phyloP scores from a whole-genome alignment of 192 early-diverging fungal genomes.

The Funneliformis mosseae region DNA sequence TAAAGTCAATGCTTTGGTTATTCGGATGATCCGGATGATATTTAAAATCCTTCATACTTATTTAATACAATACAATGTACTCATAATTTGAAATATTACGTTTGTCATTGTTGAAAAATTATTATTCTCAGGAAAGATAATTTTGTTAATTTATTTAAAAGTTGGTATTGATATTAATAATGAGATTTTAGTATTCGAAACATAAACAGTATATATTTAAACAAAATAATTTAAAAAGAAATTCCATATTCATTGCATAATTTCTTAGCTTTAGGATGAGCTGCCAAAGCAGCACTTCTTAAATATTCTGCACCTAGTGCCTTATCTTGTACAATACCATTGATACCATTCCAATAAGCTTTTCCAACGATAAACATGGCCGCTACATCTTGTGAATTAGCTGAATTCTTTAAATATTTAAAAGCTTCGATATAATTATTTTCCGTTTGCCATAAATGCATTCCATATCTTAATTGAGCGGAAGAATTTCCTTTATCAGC shows the following conservation, averaged over 20 bases:
- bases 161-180: too few relatives aligned
- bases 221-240: neutral
- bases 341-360: constrained; percentile 7
- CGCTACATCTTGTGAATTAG: neutral
- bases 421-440: neutral
- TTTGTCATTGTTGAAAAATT: too few relatives aligned
- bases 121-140: too few relatives aligned
- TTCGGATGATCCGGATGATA: too few relatives aligned
- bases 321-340: neutral
- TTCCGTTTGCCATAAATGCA: constrained; percentile 5
- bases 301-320: constrained; percentile 16
- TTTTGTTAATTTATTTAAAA: too few relatives aligned
- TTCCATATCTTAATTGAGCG: constrained; percentile 17
- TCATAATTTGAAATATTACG: too few relatives aligned
- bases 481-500: constrained; percentile 19
- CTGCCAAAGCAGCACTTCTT: constrained; percentile 7
- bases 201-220: too few relatives aligned
- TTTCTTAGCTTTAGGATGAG: constrained; percentile 10
- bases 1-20: too few relatives aligned
- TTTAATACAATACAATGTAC: too few relatives aligned
- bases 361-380: constrained; percentile 27
- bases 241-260: constrained; percentile 14
- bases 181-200: too few relatives aligned
- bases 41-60: too few relatives aligned
- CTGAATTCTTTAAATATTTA: constrained; percentile 9